These are phyloP conservation scores for Elsinoe fawcettii DNA, from an alignment of 2,329 filamentous ascomycete genomes.

Conservation along the genomic window DNA sequence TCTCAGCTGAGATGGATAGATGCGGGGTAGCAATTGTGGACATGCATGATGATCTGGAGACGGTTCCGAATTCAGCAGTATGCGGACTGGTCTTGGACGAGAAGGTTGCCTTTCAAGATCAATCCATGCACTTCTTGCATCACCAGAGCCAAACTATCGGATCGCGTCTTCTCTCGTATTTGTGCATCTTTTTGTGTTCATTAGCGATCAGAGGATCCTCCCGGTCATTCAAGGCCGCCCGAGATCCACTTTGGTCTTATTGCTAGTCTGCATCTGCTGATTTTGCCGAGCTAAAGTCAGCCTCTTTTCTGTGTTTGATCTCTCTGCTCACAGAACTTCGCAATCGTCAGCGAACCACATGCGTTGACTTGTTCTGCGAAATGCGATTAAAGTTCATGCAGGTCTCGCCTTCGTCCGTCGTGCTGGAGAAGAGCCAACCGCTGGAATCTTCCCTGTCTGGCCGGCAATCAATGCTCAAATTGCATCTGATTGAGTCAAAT, in stretches of 20 bases:
- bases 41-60: neutral
- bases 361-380: neutral
- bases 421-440: neutral
- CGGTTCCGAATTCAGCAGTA: neutral
- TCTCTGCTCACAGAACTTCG: neutral
- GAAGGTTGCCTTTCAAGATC: neutral
- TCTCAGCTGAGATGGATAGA: neutral
- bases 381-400: conserved; percentile 3
- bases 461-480: neutral
- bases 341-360: neutral
- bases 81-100: neutral
- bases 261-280: neutral
- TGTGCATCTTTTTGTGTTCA: neutral
- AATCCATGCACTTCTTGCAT: neutral
- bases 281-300: neutral
- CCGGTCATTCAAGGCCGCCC: neutral
- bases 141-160: neutral
- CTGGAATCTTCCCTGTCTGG: neutral
- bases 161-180: neutral
- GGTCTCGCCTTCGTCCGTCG: neutral
- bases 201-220: neutral
- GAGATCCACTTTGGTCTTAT: neutral
- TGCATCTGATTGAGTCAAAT: neutral
- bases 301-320: neutral
- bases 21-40: neutral